Base-by-base conservation (phyloP, 495 filamentous ascomycete species). In the Trichocladium antarcticum region DNA sequence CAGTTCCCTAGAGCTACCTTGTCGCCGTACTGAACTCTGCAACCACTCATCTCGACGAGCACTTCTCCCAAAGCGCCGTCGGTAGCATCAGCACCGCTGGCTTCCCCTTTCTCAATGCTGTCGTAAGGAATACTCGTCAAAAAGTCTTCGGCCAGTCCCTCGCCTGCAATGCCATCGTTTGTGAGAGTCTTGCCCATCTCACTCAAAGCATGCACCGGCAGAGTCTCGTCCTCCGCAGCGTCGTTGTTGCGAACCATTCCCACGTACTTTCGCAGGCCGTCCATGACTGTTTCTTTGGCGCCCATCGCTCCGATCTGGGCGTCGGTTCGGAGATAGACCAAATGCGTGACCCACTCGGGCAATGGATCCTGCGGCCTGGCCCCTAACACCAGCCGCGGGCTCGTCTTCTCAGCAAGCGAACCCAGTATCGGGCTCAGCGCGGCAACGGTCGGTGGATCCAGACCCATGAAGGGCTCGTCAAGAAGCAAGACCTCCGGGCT, bases 381-480 rank as follows among this genome's bases (percentile, higher is more conserved):
- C 31, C 81, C 82, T 27, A 96, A 62, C 12, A 97, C 68, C 16
- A 96, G 66, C 29, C 85, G 75, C 5, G 88, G 85, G 15, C 75
- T 74, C 42, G 67, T 73, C 42, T 74, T 75, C 49, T 75, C 66
- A 2, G 84, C 83, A 16, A 97, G 57, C 0, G 69, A 62, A 51
- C 77, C 65, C 7, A 96, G 73, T 34, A 96, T 68, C 2, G 68
- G 67, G 17, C 84, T 89, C 56, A 97, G 63, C 10, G 74, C 74
- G 27, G 69, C 68, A 9, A 82, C 72, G 2, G 87, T 89, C 17
- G 79, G 76, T 19, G 92, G 92, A 61, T 98, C 92, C 29, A 98
- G 70, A 8, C 92, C 92, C 86, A 98, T 95, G 62, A 98, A 96
- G 12, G 92, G 89, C 58, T 95, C 92, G 67, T 98, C 92, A 10